Percentiles rank a stretch among this genome's conserved stretches.
Evolutionary conservation across 768 basidiomycete species (phyloP).

Genomic region (Termitomyces sp.): DNA sequence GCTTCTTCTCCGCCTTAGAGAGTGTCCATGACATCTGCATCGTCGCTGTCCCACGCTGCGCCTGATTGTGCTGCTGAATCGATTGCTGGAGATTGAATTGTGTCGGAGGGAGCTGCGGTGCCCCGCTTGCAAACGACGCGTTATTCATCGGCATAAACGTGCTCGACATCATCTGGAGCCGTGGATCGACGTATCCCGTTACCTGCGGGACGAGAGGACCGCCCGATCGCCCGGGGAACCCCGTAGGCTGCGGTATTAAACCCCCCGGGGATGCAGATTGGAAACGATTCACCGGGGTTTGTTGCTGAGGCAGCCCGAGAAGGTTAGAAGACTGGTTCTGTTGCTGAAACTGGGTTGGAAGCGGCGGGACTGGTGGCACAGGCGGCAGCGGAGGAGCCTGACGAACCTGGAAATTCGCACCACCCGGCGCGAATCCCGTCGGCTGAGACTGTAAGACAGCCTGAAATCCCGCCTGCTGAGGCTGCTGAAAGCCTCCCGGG

Average conservation of each 20-base stretch:
- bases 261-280: constrained; percentile 52
- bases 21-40: constrained; percentile 84
- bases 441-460: constrained; percentile 47
- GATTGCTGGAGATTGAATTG: constrained; percentile 73
- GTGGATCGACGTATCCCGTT: constrained; percentile 80
- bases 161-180: constrained; percentile 84
- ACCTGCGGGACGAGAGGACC: constrained; percentile 61
- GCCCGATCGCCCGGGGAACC: constrained; percentile 41
- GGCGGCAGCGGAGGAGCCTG: constrained; percentile 27
- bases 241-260: constrained; percentile 50
- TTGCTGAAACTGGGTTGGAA: constrained; percentile 59
- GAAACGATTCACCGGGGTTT: constrained; percentile 42
- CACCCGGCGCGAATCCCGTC: constrained; percentile 41
- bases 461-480: constrained; percentile 51
- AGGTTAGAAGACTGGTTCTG: constrained; percentile 28
- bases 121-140: constrained; percentile 41
- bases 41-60: constrained; percentile 55
- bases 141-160: constrained; percentile 77
- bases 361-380: constrained; percentile 49
- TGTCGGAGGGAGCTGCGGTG: constrained; percentile 65
- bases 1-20: constrained; percentile 88
- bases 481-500: constrained; percentile 44
- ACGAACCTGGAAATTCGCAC: constrained; percentile 30
- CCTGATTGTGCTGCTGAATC: constrained; percentile 83
- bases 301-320: constrained; percentile 35